Evolutionary conservation across 2,329 filamentous ascomycete genomes (phyloP).

Genomic region (Neofusicoccum kwambonambiense): DNA sequence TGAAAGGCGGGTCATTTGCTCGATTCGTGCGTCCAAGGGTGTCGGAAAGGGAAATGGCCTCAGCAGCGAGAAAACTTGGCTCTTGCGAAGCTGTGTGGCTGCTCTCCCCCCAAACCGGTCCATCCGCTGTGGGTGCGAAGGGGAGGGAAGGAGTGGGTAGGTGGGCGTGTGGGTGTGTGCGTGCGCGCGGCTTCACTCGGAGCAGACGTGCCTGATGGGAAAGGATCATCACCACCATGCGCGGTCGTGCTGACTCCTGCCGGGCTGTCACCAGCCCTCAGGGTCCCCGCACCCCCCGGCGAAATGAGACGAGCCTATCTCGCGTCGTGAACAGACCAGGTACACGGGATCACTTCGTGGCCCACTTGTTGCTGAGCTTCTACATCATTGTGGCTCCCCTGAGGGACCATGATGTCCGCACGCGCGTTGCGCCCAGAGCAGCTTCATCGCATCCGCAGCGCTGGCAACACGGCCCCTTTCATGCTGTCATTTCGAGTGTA

Average conservation of each 20-base stretch:
- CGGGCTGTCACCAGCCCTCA: not conserved
- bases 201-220: constrained; percentile 1
- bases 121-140: not conserved
- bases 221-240: constrained; percentile 2
- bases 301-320: constrained; percentile 11
- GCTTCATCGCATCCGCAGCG: not conserved
- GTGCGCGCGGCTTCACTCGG: constrained; percentile 10
- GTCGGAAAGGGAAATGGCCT: constrained; percentile 5
- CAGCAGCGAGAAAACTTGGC: not conserved
- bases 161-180: not conserved
- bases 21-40: not conserved
- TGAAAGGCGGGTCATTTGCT: constrained; percentile 13
- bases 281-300: constrained; percentile 3
- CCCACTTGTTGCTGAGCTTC: constrained; percentile 10
- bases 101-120: not conserved
- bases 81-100: constrained; percentile 1
- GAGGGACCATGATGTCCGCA: constrained; percentile 1
- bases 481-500: constrained; percentile 1
- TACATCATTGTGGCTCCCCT: constrained; percentile 15
- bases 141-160: not conserved
- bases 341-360: constrained; percentile 1
- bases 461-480: constrained; percentile 11
- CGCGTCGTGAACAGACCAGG: constrained; percentile 9
- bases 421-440: constrained; percentile 1
- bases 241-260: constrained; percentile 1